Conservation (phyloP, 495 filamentous ascomycete genomes). For the Glarea lozoyensis region DNA sequence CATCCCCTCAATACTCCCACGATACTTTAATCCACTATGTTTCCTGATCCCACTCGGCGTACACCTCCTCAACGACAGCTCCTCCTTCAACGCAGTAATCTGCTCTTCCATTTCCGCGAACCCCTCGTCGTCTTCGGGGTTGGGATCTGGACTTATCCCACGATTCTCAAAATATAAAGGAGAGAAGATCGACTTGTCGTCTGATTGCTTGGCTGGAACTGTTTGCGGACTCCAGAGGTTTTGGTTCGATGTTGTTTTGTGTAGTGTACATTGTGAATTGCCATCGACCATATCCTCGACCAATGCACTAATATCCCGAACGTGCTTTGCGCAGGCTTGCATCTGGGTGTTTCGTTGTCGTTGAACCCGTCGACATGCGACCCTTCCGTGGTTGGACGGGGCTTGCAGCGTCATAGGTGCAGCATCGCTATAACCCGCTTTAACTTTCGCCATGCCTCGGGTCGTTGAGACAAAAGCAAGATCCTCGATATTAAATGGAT, state of each 20-base stretch:
- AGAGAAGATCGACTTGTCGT: background rate
- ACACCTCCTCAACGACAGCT: slow-evolving; percentile 12
- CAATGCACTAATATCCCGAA: slow-evolving; percentile 14
- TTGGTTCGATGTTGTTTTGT: slow-evolving; percentile 1
- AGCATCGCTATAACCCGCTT: background rate
- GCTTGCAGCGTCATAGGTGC: background rate
- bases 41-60: slow-evolving; percentile 17
- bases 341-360: slow-evolving; percentile 18
- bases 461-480: slow-evolving; percentile 8
- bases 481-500: slow-evolving; percentile 1
- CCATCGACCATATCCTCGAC: slow-evolving; percentile 18
- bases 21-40: slow-evolving; percentile 5
- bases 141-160: background rate
- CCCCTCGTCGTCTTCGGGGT: slow-evolving; percentile 14
- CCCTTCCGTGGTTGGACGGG: background rate
- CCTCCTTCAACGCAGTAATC: slow-evolving; percentile 3
- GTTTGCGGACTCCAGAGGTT: background rate
- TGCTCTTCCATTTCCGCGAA: slow-evolving; percentile 13
- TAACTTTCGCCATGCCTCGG: slow-evolving; percentile 1
- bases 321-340: slow-evolving; percentile 10
- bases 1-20: slow-evolving; percentile 4
- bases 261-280: slow-evolving; percentile 16
- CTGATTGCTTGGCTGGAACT: background rate
- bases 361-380: slow-evolving; percentile 13
- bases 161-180: background rate